Conservation (phyloP, 225 moss, liverwort and hornwort genomes). For the Physcomitrium patens region DNA sequence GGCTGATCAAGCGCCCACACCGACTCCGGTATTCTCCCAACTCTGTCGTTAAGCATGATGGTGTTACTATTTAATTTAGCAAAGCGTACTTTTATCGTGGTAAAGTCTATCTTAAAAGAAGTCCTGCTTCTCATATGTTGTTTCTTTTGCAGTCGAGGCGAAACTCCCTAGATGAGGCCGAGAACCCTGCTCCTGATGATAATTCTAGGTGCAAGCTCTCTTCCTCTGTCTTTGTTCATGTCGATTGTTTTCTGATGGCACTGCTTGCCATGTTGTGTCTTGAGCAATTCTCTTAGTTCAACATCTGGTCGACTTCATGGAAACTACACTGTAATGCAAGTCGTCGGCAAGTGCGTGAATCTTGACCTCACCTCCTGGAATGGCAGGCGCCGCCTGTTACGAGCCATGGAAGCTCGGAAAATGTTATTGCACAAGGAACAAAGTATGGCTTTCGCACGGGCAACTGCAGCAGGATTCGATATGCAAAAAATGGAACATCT, state of each 20-base stretch:
- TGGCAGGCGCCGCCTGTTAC: constrained; percentile 79
- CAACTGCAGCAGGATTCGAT: constrained; percentile 95
- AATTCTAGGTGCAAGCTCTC: constrained; percentile 67
- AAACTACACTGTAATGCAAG: neutral
- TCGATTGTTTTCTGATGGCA: neutral
- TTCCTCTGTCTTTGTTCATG: neutral
- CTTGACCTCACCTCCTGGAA: neutral
- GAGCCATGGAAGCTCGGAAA: constrained; percentile 96
- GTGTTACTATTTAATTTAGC: neutral
- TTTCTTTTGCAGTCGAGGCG: constrained; percentile 63
- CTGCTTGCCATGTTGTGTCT: neutral
- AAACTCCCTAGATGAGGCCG: constrained; percentile 80
- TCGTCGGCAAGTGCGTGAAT: neutral
- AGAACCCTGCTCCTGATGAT: constrained; percentile 74
- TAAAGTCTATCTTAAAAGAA: neutral
- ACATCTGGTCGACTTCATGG: neutral
- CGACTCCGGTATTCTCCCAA: constrained; percentile 47
- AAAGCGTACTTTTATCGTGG: neutral
- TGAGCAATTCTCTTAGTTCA: neutral
- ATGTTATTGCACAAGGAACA: constrained; percentile 95
- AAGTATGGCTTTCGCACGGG: constrained; percentile 93
- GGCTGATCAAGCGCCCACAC: constrained; percentile 53
- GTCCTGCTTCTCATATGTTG: constrained; percentile 14
- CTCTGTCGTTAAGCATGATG: neutral
- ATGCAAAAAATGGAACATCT: constrained; percentile 96